Evolutionary conservation across 2,329 filamentous ascomycete genomes (phyloP), one percentile per base, ranked within the genome.

Genomic region (Plectosphaerella plurivora): DNA sequence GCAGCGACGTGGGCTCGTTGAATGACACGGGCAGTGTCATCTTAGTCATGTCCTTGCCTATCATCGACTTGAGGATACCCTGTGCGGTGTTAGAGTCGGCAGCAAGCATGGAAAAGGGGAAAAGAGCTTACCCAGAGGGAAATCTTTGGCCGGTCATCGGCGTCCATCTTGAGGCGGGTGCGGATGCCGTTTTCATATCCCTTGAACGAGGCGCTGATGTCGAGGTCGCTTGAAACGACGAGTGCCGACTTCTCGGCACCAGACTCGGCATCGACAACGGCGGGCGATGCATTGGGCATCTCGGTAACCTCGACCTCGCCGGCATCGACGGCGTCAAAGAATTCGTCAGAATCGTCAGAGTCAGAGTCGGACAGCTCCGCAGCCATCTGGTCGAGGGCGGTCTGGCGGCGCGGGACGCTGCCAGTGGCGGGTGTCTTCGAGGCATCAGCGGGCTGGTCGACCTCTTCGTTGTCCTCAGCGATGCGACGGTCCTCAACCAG

Each of bases 21-120:
- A 99, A 97, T 1, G 94, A 96, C 2, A 99, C 94, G 0, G 94
- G 94, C 18, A 99, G 75, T 0, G 94, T 97, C 93, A 99, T 99
- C 76, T 95, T 97, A 37, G 94, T 97, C 94, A 99, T 97, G 66
- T 99, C 94, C 69, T 99, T 97, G 57, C 94, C 94, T 70, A 99
- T 96, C 94, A 99, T 97, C 20, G 93, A 97, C 74, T 97, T 99
- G 57, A 99, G 75, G 61, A 99, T 97, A 59, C 88, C 88, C 92
- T 97, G 47, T 18, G 58, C 25, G 12, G 10, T 41, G 57, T 69
- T 56, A 68, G 65, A 33, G 28, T 5, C 28, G 28, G 28, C 11
- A 33, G 28, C 22, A 5, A 22, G 28, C 28, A 33, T 12, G 28
- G 28, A 12, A 12, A 58, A 47, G 35, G n/a, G 33, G 42, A 28